Conservation (phyloP, 192 early-diverging fungal species). For the Jimgerdemannia flammicorona region DNA sequence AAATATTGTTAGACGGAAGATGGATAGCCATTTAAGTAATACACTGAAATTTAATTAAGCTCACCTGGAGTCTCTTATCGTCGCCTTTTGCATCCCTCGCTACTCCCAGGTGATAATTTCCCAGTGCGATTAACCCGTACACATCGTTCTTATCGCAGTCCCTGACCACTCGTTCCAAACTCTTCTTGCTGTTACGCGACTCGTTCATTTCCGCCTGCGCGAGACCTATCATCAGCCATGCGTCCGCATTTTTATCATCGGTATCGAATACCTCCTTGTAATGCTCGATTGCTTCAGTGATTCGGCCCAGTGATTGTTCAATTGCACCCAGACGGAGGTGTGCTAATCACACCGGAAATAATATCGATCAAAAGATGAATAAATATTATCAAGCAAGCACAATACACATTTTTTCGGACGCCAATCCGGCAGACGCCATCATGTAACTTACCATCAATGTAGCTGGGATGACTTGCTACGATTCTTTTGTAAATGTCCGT, state of each 20-base stretch:
- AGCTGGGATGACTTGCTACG: constrained; percentile 58
- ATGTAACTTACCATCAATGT: constrained; percentile 53
- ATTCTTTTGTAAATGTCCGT: constrained; percentile 63
- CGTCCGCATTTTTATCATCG: constrained; percentile 56
- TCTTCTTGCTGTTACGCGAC: constrained; percentile 63
- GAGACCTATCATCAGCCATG: constrained; percentile 72
- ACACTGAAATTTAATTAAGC: background rate
- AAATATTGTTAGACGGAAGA: background rate
- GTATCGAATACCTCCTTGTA: constrained; percentile 60
- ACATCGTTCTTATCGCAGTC: constrained; percentile 73
- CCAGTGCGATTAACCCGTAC: constrained; percentile 75
- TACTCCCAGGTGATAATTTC: constrained; percentile 73
- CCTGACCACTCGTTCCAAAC: constrained; percentile 74
- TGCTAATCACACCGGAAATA: constrained; percentile 27
- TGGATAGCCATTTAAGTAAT: background rate
- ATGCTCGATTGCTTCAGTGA: constrained; percentile 54
- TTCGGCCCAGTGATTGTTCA: constrained; percentile 43
- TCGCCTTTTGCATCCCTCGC: constrained; percentile 51
- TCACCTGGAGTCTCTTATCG: constrained; percentile 12
- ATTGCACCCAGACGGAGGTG: constrained; percentile 76
- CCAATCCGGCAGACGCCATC: constrained; percentile 10
- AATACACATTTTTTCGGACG: background rate
- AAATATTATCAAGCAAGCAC: background rate
- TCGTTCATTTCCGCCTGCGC: constrained; percentile 57
- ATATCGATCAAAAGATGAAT: constrained; percentile 8